phyloP scores from a whole-genome alignment of 1,284 basidiomycete genomes.

The Taiwanofungus camphoratus region DNA sequence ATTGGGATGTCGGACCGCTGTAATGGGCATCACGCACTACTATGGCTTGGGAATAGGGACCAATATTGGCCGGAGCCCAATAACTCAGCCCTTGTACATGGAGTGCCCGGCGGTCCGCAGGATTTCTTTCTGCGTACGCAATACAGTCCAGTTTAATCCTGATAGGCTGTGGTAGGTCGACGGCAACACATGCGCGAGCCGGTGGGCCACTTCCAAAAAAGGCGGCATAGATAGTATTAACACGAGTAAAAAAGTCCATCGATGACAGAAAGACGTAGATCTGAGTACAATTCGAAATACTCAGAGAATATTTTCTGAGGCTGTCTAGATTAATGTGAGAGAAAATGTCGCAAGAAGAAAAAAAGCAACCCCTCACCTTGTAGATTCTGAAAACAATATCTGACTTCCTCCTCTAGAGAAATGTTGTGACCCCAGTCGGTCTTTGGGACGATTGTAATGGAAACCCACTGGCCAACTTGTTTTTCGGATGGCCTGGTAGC shows the following conservation, averaged over 20 bases:
- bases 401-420: constrained; percentile 58
- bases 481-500: constrained; percentile 4
- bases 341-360: too few species aligned
- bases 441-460: constrained; percentile 50
- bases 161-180: constrained; percentile 54
- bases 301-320: constrained; percentile 41
- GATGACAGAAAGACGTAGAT: constrained; percentile 84
- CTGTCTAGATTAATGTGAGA: constrained; percentile 35
- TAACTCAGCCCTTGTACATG: constrained; percentile 96
- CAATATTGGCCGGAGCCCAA: constrained; percentile 99
- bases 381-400: constrained; percentile 51
- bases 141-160: constrained; percentile 74
- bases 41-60: constrained; percentile 95
- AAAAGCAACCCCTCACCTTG: too few species aligned
- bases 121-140: constrained; percentile 45
- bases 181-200: constrained; percentile 85
- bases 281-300: constrained; percentile 62
- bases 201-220: constrained; percentile 93
- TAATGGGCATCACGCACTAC: constrained; percentile 43
- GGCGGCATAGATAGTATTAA: constrained; percentile 75
- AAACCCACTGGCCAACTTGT: constrained; percentile 45
- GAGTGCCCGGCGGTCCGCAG: constrained; percentile 58
- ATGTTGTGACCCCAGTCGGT: constrained; percentile 15
- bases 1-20: too few species aligned
- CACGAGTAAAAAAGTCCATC: constrained; percentile 69